Percentiles rank a stretch among this genome's conserved stretches.
Conservation (phyloP, 148 eudicot species). For the Pouteria glomerata region DNA sequence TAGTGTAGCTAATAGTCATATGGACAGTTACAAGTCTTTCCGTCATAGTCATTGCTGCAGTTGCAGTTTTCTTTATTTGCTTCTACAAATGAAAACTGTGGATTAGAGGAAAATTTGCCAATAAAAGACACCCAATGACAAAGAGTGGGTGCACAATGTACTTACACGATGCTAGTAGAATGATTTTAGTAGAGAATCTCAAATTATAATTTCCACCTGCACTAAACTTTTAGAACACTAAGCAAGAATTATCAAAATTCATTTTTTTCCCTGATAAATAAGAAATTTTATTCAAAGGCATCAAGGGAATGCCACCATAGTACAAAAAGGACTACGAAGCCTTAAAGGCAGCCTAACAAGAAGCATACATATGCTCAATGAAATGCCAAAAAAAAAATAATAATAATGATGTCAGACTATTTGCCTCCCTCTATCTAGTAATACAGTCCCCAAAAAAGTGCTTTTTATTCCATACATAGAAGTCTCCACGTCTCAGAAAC, state of each 20-base stretch:
- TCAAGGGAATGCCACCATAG: too few relatives aligned
- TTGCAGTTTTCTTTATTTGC: slow-evolving; percentile 18
- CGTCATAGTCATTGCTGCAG: slow-evolving; percentile 14
- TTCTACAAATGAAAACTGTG: slow-evolving; percentile 17
- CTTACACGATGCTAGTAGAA: not conserved
- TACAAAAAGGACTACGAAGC: too few relatives aligned
- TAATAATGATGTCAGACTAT: too few relatives aligned
- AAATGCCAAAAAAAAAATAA: too few relatives aligned
- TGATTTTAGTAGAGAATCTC: not conserved
- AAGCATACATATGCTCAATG: too few relatives aligned
- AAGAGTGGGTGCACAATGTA: slow-evolving; percentile 29
- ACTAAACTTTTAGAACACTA: not conserved
- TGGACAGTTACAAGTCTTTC: slow-evolving; percentile 24
- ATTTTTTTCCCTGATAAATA: too few relatives aligned
- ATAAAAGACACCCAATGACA: slow-evolving; percentile 17
- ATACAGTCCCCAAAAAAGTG: too few relatives aligned
- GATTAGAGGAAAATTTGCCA: slow-evolving; percentile 12
- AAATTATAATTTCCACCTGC: not conserved
- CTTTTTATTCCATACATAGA: too few relatives aligned
- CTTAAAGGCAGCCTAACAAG: too few relatives aligned
- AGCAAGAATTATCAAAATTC: not conserved
- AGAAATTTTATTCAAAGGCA: too few relatives aligned
- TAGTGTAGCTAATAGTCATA: slow-evolving; percentile 12
- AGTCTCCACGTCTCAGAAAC: too few relatives aligned
- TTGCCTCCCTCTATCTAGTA: too few relatives aligned